phyloP scores from a whole-genome alignment of 495 filamentous ascomycete species.

The Aspergillus diversus region DNA sequence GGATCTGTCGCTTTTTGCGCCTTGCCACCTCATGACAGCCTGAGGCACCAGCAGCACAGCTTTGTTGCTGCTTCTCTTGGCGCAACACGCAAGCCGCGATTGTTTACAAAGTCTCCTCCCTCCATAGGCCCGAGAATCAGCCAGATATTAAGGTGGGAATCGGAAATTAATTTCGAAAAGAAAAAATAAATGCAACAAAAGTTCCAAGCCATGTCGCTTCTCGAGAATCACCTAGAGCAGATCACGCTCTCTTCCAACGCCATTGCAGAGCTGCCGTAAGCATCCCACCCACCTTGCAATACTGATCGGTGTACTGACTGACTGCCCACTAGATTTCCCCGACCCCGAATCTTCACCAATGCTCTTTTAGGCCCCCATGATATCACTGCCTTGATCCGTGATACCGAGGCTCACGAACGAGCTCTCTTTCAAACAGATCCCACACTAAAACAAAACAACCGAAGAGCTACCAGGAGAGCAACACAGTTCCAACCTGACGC shows the following conservation, averaged over 20 bases:
- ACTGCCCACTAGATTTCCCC: constrained; percentile 67
- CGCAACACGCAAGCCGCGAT: constrained; percentile 4
- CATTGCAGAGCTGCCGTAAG: constrained; percentile 83
- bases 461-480: constrained; percentile 50
- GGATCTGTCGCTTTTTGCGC: constrained; percentile 11
- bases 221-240: constrained; percentile 87
- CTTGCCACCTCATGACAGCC: constrained; percentile 19
- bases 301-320: constrained; percentile 6
- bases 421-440: constrained; percentile 91
- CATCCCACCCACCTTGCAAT: constrained; percentile 8
- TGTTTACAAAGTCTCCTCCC: constrained; percentile 8
- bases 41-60: constrained; percentile 30
- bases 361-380: constrained; percentile 84
- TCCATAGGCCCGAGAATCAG: no score
- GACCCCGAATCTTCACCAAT: constrained; percentile 95
- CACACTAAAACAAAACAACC: constrained; percentile 45
- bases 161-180: not conserved
- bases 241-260: constrained; percentile 80
- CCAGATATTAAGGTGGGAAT: no score
- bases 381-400: constrained; percentile 91
- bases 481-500: constrained; percentile 49
- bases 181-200: not conserved
- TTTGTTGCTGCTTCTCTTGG: constrained; percentile 17
- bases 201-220: constrained; percentile 65
- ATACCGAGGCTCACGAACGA: constrained; percentile 93